Evolutionary conservation across 208 protist species (phyloP).

Genomic region (Acanthamoeba sp.): DNA sequence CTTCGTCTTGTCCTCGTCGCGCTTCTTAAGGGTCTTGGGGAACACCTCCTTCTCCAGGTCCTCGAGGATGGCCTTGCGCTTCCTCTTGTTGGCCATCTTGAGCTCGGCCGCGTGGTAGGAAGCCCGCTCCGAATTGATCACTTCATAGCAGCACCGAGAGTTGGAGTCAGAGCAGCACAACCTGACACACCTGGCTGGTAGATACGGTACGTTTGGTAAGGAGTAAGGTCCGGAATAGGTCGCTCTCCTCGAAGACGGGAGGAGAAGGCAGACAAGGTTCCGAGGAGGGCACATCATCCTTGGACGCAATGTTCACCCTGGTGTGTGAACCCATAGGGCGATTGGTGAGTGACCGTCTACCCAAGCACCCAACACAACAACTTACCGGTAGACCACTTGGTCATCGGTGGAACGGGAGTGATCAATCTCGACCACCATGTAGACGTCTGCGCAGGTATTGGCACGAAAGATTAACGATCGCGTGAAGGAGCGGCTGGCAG

Average conservation of each 20-base stretch:
- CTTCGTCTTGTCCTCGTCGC: conserved; percentile 47
- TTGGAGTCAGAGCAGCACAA: no score
- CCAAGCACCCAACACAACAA: background rate
- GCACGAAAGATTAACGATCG: background rate
- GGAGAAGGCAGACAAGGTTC: background rate
- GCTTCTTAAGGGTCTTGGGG: conserved; percentile 28
- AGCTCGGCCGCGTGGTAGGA: conserved; percentile 51
- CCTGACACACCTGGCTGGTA: no score
- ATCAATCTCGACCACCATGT: conserved; percentile 45
- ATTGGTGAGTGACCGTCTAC: background rate
- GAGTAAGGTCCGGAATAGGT: conserved; percentile 41
- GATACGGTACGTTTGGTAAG: conserved; percentile 58
- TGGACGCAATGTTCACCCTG: conserved; percentile 20
- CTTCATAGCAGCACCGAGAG: background rate
- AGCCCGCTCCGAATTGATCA: conserved; percentile 42
- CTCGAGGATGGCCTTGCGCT: conserved; percentile 40
- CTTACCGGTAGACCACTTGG: conserved; percentile 1
- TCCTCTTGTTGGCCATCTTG: conserved; percentile 53
- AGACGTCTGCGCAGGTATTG: background rate
- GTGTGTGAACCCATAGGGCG: background rate
- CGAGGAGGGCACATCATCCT: conserved; percentile 32
- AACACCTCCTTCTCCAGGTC: conserved; percentile 42
- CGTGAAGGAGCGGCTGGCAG: background rate
- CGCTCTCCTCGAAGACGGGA: conserved; percentile 28
- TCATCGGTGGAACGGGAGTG: background rate